Conservation (phyloP, 2,329 filamentous ascomycete species). For the Fusarium lyarnte region DNA sequence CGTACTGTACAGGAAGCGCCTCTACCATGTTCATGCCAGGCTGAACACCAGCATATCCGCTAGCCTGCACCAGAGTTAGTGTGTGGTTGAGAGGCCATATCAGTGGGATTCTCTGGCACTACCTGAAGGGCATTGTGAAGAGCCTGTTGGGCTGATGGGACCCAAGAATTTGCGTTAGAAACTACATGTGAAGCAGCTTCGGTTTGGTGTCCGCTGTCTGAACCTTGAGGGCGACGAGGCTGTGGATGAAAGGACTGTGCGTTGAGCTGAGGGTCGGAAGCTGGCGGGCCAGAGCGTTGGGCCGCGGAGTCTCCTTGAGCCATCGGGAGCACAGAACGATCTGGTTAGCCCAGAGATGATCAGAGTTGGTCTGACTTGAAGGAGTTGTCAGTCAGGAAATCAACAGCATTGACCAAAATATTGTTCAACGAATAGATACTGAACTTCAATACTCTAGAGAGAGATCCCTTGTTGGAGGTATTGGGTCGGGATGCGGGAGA, state of each 20-base stretch:
- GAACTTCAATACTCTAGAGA: background rate
- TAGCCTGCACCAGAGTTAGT: slow-evolving; percentile 15
- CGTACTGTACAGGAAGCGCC: background rate
- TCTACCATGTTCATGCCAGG: background rate
- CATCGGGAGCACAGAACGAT: background rate
- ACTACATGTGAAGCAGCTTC: slow-evolving; percentile 1
- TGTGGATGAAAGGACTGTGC: background rate
- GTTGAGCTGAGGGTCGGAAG: slow-evolving; percentile 18
- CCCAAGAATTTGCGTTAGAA: slow-evolving; percentile 29
- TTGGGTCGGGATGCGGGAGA: background rate
- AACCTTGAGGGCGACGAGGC: background rate
- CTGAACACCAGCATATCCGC: background rate
- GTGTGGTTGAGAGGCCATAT: background rate
- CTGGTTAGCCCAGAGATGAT: background rate
- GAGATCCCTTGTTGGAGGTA: background rate
- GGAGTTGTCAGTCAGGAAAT: slow-evolving; percentile 5
- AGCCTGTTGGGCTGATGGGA: slow-evolving; percentile 39
- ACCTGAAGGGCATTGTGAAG: slow-evolving; percentile 37
- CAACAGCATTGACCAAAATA: background rate
- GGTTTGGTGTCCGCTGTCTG: background rate
- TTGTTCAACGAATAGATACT: background rate
- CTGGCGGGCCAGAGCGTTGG: slow-evolving; percentile 12
- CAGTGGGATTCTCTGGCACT: background rate
- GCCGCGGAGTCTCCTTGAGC: background rate
- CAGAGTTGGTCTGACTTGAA: slow-evolving; percentile 5